phyloP scores from a whole-genome alignment of 1,284 basidiomycete species.

The Apiotrichum sp. region DNA sequence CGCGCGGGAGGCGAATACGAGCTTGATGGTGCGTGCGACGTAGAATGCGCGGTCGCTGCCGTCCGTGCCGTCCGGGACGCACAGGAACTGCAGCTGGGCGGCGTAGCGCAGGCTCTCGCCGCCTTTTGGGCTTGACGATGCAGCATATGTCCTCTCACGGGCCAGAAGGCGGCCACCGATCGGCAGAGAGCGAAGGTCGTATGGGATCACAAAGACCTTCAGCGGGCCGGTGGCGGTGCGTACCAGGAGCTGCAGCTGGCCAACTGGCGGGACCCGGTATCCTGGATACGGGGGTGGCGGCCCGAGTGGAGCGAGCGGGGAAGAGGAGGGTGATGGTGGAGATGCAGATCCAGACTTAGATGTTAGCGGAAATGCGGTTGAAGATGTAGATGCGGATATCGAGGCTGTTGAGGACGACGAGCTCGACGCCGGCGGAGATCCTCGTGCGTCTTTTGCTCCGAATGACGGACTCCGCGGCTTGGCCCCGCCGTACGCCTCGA shows the following conservation, averaged over 20 bases:
- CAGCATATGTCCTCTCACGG: constrained; percentile 36
- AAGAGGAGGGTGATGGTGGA: too few relatives aligned
- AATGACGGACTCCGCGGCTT: too few relatives aligned
- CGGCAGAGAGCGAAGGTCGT: constrained; percentile 48
- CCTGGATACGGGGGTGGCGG: constrained; percentile 48
- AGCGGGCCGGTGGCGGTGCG: constrained; percentile 48
- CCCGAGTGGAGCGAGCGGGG: not conserved
- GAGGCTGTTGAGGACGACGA: not conserved
- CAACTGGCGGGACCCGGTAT: constrained; percentile 49
- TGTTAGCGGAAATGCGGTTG: not conserved
- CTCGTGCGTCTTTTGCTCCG: too few relatives aligned
- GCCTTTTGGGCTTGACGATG: too few relatives aligned
- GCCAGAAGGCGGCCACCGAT: constrained; percentile 38
- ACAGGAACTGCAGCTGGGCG: constrained; percentile 48
- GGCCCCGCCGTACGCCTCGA: constrained; percentile 7
- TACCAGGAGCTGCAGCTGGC: constrained; percentile 53
- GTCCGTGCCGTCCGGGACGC: constrained; percentile 5
- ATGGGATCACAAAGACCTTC: constrained; percentile 52
- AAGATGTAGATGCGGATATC: not conserved
- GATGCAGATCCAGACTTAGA: too few relatives aligned
- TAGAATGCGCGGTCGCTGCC: constrained; percentile 26
- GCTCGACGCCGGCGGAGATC: too few relatives aligned
- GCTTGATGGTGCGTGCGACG: constrained; percentile 34
- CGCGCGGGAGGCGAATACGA: constrained; percentile 36
- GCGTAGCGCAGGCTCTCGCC: constrained; percentile 43